Evolutionary conservation across 1,139 yeast genomes (phyloP).

Genomic region (Blastobotrys aristatus): DNA sequence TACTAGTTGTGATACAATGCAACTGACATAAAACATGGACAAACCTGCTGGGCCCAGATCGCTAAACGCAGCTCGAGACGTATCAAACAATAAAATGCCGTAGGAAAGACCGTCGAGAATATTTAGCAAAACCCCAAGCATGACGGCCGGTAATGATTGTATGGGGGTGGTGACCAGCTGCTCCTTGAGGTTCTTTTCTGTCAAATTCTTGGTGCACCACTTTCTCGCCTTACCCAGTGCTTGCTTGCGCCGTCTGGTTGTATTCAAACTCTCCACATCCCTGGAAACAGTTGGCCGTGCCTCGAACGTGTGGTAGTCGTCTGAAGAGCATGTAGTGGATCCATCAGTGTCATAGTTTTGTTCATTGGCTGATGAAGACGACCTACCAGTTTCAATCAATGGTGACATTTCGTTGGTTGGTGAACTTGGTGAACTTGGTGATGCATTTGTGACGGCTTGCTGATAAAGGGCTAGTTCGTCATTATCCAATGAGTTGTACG

Average conservation of each 20-base stretch:
- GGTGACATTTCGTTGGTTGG: neutral
- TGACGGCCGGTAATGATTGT: constrained; percentile 66
- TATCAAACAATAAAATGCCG: constrained; percentile 96
- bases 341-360: no score
- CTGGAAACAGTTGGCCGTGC: neutral
- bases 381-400: no score
- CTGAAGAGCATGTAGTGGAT: neutral
- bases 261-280: constrained; percentile 7
- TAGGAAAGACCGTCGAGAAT: constrained; percentile 90
- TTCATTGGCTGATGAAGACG: no score
- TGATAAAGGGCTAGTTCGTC: neutral
- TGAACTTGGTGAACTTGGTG: no score
- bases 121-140: constrained; percentile 76
- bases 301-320: constrained; percentile 1
- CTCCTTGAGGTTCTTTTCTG: constrained; percentile 4
- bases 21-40: constrained; percentile 89
- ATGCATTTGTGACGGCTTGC: no score
- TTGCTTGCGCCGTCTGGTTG: neutral
- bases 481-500: neutral
- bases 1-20: constrained; percentile 80
- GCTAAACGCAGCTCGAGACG: constrained; percentile 72
- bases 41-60: constrained; percentile 82
- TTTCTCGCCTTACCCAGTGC: neutral
- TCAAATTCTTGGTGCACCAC: constrained; percentile 4
- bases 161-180: constrained; percentile 36